Conservation (phyloP, 2,329 filamentous ascomycete genomes). For the Thermothelomyces thermophilus region DNA sequence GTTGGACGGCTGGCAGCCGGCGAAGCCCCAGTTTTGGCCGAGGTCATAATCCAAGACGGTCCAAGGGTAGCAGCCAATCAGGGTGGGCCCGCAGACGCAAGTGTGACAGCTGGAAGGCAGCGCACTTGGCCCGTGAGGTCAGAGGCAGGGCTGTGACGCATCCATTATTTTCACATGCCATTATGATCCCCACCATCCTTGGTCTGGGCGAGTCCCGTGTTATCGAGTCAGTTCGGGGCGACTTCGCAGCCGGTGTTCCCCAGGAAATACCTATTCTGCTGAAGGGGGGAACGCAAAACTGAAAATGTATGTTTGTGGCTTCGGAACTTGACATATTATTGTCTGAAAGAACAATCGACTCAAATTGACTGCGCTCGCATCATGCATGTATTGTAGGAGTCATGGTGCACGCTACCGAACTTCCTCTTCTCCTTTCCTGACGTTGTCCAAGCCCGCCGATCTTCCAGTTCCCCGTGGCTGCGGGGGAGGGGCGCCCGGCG, state of each 20-base stretch:
- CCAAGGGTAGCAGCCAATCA: constrained; percentile 16
- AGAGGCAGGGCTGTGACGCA: constrained; percentile 10
- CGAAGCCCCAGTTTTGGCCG: constrained; percentile 12
- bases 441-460: constrained; percentile 9
- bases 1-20: background rate
- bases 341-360: too few relatives aligned
- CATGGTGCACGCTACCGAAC: too few relatives aligned
- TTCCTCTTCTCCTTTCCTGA: constrained; percentile 1
- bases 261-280: too few relatives aligned
- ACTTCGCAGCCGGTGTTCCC: too few relatives aligned
- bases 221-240: too few relatives aligned
- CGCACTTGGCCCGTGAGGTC: background rate
- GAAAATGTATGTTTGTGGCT: too few relatives aligned
- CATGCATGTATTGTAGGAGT: too few relatives aligned
- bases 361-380: too few relatives aligned
- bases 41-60: constrained; percentile 18
- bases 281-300: too few relatives aligned
- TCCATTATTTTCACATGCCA: constrained; percentile 14
- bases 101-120: background rate
- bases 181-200: background rate
- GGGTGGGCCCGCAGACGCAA: constrained; percentile 5
- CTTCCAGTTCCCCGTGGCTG: constrained; percentile 5
- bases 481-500: constrained; percentile 19
- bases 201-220: too few relatives aligned
- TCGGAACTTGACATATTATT: too few relatives aligned